These are phyloP conservation scores for Xerocomus cyaneibrunnescens DNA, from an alignment of 1,284 basidiomycete species.

Conservation along the genomic window DNA sequence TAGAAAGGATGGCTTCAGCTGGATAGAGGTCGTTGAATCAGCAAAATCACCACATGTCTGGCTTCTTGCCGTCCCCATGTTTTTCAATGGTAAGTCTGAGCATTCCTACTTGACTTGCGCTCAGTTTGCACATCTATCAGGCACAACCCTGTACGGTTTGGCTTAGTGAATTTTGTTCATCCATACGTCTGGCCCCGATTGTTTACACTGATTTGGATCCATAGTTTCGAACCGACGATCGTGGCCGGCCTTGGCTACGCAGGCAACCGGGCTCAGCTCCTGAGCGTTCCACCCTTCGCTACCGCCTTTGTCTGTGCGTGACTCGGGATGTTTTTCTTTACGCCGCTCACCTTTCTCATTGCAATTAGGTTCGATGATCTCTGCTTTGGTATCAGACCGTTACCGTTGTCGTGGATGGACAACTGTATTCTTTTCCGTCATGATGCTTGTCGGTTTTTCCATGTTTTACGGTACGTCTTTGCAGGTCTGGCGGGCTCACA, in stretches of 20 bases:
- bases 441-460: slow-evolving; percentile 45
- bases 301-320: slow-evolving; percentile 44
- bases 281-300: slow-evolving; percentile 51
- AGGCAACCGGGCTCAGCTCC: slow-evolving; percentile 44
- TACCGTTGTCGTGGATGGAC: slow-evolving; percentile 44
- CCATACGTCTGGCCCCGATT: not conserved
- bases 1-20: slow-evolving; percentile 34
- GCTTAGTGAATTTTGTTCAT: slow-evolving; percentile 28
- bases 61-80: slow-evolving; percentile 25
- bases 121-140: slow-evolving; percentile 29
- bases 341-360: not conserved
- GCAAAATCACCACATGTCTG: slow-evolving; percentile 40
- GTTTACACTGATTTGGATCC: not conserved
- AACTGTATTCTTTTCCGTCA: slow-evolving; percentile 38
- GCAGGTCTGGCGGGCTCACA: not conserved
- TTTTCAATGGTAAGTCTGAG: slow-evolving; percentile 27
- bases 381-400: slow-evolving; percentile 43
- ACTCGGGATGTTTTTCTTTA: not conserved
- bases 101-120: not conserved
- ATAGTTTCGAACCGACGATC: slow-evolving; percentile 54
- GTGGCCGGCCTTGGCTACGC: slow-evolving; percentile 47
- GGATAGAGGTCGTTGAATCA: slow-evolving; percentile 38
- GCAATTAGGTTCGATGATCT: slow-evolving; percentile 39
- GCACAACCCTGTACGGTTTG: slow-evolving; percentile 44
- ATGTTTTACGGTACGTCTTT: slow-evolving; percentile 45